phyloP scores from a whole-genome alignment of 2,329 filamentous ascomycete species.

The Pestalotiopsis sp. region DNA sequence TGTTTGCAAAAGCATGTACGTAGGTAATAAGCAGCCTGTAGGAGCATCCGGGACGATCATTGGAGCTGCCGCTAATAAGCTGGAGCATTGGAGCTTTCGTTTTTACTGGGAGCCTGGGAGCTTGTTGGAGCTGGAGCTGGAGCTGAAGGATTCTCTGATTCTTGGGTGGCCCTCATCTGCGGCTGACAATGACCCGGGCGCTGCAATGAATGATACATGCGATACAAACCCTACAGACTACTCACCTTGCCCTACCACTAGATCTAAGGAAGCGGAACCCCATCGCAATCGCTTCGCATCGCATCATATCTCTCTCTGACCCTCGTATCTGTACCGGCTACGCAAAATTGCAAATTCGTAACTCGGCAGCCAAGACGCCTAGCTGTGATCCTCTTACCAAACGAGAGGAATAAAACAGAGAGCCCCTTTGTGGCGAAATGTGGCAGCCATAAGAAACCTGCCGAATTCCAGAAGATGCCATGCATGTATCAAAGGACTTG shows the following conservation, averaged over 20 bases:
- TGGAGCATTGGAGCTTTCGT: not conserved
- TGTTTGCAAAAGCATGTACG: too few species aligned
- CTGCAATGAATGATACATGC: not conserved
- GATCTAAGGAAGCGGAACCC: not conserved
- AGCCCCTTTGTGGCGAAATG: not conserved
- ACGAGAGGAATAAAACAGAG: not conserved
- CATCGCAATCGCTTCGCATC: not conserved
- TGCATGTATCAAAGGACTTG: too few species aligned
- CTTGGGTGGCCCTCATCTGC: not conserved
- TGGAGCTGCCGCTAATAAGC: too few species aligned
- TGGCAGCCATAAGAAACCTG: not conserved
- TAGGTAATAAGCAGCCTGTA: too few species aligned
- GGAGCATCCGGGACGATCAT: too few species aligned
- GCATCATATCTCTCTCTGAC: not conserved
- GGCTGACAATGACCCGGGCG: not conserved
- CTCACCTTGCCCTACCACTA: not conserved
- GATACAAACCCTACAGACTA: not conserved
- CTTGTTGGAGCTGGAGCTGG: not conserved
- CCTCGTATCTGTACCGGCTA: not conserved
- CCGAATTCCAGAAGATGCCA: too few species aligned
- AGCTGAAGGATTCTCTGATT: not conserved
- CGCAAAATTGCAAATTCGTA: not conserved
- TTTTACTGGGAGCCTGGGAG: not conserved
- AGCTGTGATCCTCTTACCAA: not conserved
- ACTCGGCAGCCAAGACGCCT: not conserved